phyloP scores from a whole-genome alignment of 2,329 filamentous ascomycete genomes.

The Alternaria sp. region DNA sequence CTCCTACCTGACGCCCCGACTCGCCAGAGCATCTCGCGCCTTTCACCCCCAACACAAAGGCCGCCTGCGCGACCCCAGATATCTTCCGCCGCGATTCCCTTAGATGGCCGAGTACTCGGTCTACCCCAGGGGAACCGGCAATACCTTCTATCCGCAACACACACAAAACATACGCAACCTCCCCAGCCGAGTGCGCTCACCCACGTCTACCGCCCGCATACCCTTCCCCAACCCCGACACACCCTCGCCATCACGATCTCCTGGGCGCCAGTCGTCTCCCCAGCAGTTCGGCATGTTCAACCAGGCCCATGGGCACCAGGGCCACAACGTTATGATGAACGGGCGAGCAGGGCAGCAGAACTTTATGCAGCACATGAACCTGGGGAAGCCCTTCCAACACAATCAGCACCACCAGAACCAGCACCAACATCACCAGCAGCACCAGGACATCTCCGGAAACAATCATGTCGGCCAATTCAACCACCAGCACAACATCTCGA shows the following conservation, averaged over 20 bases:
- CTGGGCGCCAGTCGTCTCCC: conserved; percentile 57
- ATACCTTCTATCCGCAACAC: conserved; percentile 64
- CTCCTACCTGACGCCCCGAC: conserved; percentile 48
- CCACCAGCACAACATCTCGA: conserved; percentile 67
- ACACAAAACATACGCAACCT: conserved; percentile 55
- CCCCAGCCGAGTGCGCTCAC: conserved; percentile 56
- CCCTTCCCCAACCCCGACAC: conserved; percentile 57
- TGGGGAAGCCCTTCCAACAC: conserved; percentile 72
- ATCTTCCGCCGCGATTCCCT: conserved; percentile 43
- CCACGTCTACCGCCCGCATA: conserved; percentile 52
- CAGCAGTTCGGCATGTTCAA: conserved; percentile 72
- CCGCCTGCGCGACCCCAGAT: conserved; percentile 37
- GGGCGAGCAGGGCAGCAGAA: conserved; percentile 67
- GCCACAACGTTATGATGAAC: conserved; percentile 78
- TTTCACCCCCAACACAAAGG: conserved; percentile 33
- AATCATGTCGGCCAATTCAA: conserved; percentile 63
- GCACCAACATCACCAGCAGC: conserved; percentile 65
- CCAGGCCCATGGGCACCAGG: conserved; percentile 67
- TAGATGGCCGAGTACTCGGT: conserved; percentile 73
- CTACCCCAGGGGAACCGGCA: conserved; percentile 67
- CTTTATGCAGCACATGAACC: conserved; percentile 61
- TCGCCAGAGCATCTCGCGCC: conserved; percentile 30
- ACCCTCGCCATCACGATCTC: conserved; percentile 64
- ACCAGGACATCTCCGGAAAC: conserved; percentile 59
- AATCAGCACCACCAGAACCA: conserved; percentile 61